phyloP scores from a whole-genome alignment of 257 asterid genomes.

The Capsicum rhomboideum region DNA sequence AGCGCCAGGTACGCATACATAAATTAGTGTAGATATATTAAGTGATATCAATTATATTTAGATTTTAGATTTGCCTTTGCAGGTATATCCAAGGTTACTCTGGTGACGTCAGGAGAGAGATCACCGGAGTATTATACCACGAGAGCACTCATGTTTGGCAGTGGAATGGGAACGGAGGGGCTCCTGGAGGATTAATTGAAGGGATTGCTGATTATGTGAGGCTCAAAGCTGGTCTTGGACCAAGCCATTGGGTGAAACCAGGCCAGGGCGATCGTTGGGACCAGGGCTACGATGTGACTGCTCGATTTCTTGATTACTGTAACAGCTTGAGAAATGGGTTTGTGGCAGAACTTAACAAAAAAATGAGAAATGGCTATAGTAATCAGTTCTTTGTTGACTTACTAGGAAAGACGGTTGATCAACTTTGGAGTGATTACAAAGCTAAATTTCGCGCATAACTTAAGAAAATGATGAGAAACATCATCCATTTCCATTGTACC shows the following conservation, averaged over 20 bases:
- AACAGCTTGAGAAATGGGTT: not conserved
- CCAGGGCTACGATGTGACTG: not conserved
- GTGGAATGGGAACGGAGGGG: slow-evolving; percentile 48
- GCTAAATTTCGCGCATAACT: slow-evolving; percentile 14
- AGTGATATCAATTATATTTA: not conserved
- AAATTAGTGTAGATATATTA: not conserved
- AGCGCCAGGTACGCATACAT: slow-evolving; percentile 18
- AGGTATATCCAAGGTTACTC: slow-evolving; percentile 24
- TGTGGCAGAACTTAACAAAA: slow-evolving; percentile 36
- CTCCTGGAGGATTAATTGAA: slow-evolving; percentile 18
- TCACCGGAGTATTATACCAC: slow-evolving; percentile 28
- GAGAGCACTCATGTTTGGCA: slow-evolving; percentile 62
- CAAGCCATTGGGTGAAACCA: slow-evolving; percentile 54
- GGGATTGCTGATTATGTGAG: slow-evolving; percentile 45
- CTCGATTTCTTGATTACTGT: not conserved
- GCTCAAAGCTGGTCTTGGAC: slow-evolving; percentile 40
- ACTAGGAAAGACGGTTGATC: not conserved
- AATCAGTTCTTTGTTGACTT: not conserved
- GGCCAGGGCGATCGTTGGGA: slow-evolving; percentile 18
- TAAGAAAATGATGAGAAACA: not conserved
- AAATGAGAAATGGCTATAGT: slow-evolving; percentile 41
- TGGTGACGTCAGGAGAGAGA: not conserved
- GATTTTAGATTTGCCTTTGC: not conserved
- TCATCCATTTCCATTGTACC: not conserved
- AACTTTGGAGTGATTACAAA: slow-evolving; percentile 23